Conservation (phyloP, 2,329 filamentous ascomycete species). For the Gliomastix tumulicola region DNA sequence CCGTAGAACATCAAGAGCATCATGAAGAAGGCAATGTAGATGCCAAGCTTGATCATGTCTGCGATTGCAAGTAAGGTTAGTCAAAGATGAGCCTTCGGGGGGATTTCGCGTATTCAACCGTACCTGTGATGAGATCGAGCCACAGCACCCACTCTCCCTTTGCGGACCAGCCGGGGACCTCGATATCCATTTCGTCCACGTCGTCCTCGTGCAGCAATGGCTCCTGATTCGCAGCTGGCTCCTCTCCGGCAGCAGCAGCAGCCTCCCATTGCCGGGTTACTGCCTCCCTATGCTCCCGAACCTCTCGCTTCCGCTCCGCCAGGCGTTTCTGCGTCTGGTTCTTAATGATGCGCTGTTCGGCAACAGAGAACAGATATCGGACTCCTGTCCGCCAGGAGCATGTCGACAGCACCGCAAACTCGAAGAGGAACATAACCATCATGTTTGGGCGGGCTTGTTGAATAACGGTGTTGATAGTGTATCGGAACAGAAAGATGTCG, state of each 20-base stretch:
- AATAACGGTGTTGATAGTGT: constrained; percentile 76
- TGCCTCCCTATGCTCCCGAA: constrained; percentile 50
- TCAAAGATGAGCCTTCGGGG: no score
- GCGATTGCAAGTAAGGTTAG: constrained; percentile 9
- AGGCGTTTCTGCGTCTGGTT: constrained; percentile 67
- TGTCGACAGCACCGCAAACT: constrained; percentile 83
- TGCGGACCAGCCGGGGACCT: constrained; percentile 92
- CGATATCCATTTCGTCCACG: constrained; percentile 87
- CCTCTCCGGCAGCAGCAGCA: constrained; percentile 45
- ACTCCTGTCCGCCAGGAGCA: constrained; percentile 72
- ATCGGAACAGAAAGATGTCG: constrained; percentile 72
- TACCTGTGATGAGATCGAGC: constrained; percentile 76
- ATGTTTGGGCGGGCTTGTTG: constrained; percentile 88
- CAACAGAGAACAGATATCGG: constrained; percentile 71
- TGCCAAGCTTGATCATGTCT: constrained; percentile 86
- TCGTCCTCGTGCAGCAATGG: constrained; percentile 62
- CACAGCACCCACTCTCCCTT: constrained; percentile 91
- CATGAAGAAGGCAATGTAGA: constrained; percentile 88
- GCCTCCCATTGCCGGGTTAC: constrained; percentile 42
- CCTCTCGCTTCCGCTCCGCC: constrained; percentile 59
- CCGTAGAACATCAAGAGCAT: constrained; percentile 93
- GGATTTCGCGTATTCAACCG: constrained; percentile 15
- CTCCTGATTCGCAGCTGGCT: constrained; percentile 41
- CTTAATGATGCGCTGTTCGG: constrained; percentile 69
- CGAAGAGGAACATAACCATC: constrained; percentile 99